Evolutionary conservation across 2,329 filamentous ascomycete genomes (phyloP).

Genomic region (Dothiorella sarmentorum): DNA sequence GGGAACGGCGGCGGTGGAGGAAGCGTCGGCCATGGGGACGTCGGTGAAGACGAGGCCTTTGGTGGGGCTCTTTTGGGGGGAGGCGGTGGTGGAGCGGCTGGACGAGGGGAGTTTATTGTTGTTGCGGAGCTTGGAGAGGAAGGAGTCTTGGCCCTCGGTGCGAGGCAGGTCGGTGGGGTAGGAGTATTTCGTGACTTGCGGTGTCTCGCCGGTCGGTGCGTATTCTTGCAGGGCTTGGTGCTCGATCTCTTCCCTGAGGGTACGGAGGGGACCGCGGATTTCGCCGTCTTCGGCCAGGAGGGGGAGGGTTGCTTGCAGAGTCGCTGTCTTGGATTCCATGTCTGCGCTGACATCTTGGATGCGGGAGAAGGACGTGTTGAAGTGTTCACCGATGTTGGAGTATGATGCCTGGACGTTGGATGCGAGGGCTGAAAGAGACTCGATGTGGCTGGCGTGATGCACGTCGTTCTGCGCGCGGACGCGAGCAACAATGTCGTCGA

Average conservation of each 20-base stretch:
- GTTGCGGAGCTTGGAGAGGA: conserved; percentile 50
- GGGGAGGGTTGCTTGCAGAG: conserved; percentile 59
- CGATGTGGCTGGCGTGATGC: conserved; percentile 67
- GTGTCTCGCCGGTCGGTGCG: conserved; percentile 78
- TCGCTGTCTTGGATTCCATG: conserved; percentile 58
- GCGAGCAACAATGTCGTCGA: conserved; percentile 85
- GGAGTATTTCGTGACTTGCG: conserved; percentile 75
- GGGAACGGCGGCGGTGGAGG: conserved; percentile 24
- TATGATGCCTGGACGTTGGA: conserved; percentile 71
- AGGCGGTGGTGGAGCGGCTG: conserved; percentile 28
- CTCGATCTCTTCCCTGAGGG: conserved; percentile 67
- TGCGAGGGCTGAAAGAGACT: conserved; percentile 65
- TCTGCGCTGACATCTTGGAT: conserved; percentile 67
- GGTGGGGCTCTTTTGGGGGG: conserved; percentile 38
- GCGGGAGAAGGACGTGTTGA: conserved; percentile 65
- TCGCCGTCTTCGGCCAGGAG: conserved; percentile 54
- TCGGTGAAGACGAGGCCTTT: conserved; percentile 56
- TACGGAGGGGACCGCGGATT: conserved; percentile 65
- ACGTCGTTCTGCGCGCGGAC: conserved; percentile 76
- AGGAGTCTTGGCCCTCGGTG: conserved; percentile 61
- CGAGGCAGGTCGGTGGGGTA: conserved; percentile 76
- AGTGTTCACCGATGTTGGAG: conserved; percentile 64
- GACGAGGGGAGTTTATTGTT: conserved; percentile 19
- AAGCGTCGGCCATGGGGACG: conserved; percentile 29
- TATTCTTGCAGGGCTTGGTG: conserved; percentile 72